Base-by-base conservation (phyloP, 2,329 filamentous ascomycete species). In the Exophiala mesophila region DNA sequence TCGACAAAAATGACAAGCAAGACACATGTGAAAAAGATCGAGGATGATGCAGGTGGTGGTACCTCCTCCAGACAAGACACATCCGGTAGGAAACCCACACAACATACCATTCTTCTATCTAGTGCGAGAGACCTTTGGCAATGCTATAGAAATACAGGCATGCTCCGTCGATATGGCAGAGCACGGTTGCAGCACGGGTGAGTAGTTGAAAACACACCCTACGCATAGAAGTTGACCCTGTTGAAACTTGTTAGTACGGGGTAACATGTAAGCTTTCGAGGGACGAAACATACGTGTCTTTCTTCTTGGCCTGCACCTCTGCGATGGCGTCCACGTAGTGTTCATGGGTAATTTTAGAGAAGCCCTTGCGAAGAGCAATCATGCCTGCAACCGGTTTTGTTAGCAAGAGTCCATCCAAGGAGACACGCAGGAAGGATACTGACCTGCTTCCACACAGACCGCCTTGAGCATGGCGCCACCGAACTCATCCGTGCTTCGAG, bases 251-350 rank as follows among this genome's bases (percentile, higher is more conserved):
- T n/a, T n/a, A n/a, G n/a, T n/a, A n/a, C n/a, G n/a, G n/a, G n/a
- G n/a, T n/a, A n/a, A n/a, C n/a, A n/a, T n/a, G n/a, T n/a, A n/a
- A n/a, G n/a, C n/a, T n/a, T n/a, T n/a, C 9, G 4, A 16, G 16
- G 36, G 12, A 19, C 23, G 20, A 53, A 63, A 63, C 58, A 68
- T 66, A 61, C 36, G 72, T 77, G 63, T 94, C 88, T 78, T 94
- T 94, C 84, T 95, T 95, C 82, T 95, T 82, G 31, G 67, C 63
- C 55, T 68, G 88, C 57, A 98, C 92, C 69, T 98, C 92, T 26
- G 88, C 79, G 65, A 98, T 97, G 48, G 92, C 92, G 73, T 98
- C 92, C 37, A 98, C 92, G 62, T 97, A 98, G 68, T 98, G 88
- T 72, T 98, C 92, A 64, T 98, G 92, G 47, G 85, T 85, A 61